phyloP scores from a whole-genome alignment of 306 rosid species.

The Cicer cuneatum region DNA sequence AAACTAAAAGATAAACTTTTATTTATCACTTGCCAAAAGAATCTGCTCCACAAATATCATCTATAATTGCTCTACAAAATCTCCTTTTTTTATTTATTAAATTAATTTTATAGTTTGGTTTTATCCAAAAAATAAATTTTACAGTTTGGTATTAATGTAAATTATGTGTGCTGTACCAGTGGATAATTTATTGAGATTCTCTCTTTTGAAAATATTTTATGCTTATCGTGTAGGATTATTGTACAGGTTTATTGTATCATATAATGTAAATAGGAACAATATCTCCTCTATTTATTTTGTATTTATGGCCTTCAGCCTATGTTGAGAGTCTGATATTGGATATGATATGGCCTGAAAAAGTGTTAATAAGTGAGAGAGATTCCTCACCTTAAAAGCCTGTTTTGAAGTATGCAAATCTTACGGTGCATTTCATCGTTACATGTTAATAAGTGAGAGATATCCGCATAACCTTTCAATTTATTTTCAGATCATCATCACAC shows the following conservation, averaged over 20 bases:
- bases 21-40: constrained; percentile 8
- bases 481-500: constrained; percentile 1
- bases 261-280: not conserved
- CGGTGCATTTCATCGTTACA: not conserved
- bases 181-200: not conserved
- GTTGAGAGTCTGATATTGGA: not conserved
- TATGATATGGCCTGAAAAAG: not conserved
- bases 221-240: not conserved
- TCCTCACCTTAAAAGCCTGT: not conserved
- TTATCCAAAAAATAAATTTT: not conserved
- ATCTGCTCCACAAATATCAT: not conserved
- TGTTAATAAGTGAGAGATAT: not conserved
- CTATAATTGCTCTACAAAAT: not conserved
- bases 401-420: constrained; percentile 3
- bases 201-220: not conserved
- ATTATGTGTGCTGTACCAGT: not conserved
- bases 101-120: not conserved
- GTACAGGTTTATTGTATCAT: not conserved
- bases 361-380: not conserved
- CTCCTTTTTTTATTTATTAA: not conserved
- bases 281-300: not conserved
- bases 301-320: not conserved
- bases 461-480: not conserved
- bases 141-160: constrained; percentile 4
- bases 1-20: not conserved